Percentiles rank a stretch among this genome's conserved stretches.
Evolutionary conservation across 805 yeast genomes (phyloP).

Genomic region (Ogataea corticis): DNA sequence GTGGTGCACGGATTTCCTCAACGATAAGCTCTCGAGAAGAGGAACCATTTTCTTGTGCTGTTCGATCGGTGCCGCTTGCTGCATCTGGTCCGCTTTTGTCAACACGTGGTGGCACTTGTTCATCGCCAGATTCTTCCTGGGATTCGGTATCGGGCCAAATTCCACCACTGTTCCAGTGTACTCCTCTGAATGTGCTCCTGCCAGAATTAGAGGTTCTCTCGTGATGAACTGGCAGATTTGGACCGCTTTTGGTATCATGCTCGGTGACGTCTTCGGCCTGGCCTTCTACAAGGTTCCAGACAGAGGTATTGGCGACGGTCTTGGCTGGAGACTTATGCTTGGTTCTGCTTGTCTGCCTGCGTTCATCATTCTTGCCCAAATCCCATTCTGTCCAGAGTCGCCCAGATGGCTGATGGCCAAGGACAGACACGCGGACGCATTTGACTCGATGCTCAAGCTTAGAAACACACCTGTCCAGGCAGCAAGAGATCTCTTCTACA

Average conservation of each 20-base stretch:
- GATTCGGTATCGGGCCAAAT: conserved; percentile 38
- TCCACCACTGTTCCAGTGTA: conserved; percentile 41
- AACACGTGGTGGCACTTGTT: conserved; percentile 69
- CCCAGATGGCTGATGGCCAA: conserved; percentile 44
- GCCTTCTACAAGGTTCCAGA: conserved; percentile 38
- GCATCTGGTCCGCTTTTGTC: conserved; percentile 69
- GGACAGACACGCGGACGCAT: conserved; percentile 45
- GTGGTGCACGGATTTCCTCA: conserved; percentile 63
- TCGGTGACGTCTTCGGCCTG: conserved; percentile 42
- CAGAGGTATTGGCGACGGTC: conserved; percentile 38
- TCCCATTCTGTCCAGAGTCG: conserved; percentile 40
- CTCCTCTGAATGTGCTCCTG: conserved; percentile 38
- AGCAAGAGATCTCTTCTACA: conserved; percentile 41
- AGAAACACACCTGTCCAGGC: conserved; percentile 28
- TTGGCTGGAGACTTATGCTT: conserved; percentile 58
- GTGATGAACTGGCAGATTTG: conserved; percentile 77
- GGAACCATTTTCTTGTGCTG: conserved; percentile 68
- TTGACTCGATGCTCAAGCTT: conserved; percentile 42
- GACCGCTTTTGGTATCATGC: conserved; percentile 36
- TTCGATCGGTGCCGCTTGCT: conserved; percentile 55
- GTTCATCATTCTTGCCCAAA: conserved; percentile 41
- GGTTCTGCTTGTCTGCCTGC: conserved; percentile 43
- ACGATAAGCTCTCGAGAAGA: conserved; percentile 60
- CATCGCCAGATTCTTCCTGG: conserved; percentile 41
- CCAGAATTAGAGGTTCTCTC: conserved; percentile 36